Percentiles rank a stretch among this genome's conserved stretches.
phyloP scores from a whole-genome alignment of 805 yeast species.

The Metschnikowia reukaufii region DNA sequence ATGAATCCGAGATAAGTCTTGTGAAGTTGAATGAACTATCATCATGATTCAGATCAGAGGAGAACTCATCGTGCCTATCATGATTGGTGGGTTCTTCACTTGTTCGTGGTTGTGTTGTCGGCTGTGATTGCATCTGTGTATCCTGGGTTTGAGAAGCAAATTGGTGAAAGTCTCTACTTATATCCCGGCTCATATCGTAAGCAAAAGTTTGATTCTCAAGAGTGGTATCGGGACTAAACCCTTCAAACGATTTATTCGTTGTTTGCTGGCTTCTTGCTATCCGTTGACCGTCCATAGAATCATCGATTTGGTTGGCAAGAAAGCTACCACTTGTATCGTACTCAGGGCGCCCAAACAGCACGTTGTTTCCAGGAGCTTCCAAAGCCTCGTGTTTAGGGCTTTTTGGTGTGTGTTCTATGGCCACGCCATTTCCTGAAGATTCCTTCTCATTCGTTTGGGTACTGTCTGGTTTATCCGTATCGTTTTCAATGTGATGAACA shows the following conservation, averaged over 20 bases:
- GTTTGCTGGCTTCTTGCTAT: not conserved
- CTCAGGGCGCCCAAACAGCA: not conserved
- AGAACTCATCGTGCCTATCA: slow-evolving; percentile 2
- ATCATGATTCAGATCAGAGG: slow-evolving; percentile 5
- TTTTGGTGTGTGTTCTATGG: not conserved
- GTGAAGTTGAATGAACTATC: slow-evolving; percentile 7
- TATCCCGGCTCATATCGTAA: slow-evolving; percentile 9
- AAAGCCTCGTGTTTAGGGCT: not conserved
- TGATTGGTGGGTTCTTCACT: not conserved
- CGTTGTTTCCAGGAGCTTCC: not conserved
- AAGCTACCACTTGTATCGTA: not conserved
- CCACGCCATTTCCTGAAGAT: not conserved
- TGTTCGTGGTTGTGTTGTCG: not conserved
- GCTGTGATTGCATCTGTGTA: not conserved
- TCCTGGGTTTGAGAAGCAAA: slow-evolving; percentile 16
- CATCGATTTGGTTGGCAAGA: slow-evolving; percentile 2
- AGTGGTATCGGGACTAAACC: slow-evolving; percentile 16
- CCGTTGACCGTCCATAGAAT: slow-evolving; percentile 5
- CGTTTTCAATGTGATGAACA: not conserved
- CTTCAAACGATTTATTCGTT: slow-evolving; percentile 1
- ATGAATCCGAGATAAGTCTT: not conserved
- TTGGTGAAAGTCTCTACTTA: slow-evolving; percentile 13
- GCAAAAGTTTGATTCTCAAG: slow-evolving; percentile 8
- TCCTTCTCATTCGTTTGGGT: not conserved
- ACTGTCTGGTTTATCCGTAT: not conserved